phyloP scores from a whole-genome alignment of 2,329 filamentous ascomycete genomes.

The Pseudocercospora pini-densiflorae region DNA sequence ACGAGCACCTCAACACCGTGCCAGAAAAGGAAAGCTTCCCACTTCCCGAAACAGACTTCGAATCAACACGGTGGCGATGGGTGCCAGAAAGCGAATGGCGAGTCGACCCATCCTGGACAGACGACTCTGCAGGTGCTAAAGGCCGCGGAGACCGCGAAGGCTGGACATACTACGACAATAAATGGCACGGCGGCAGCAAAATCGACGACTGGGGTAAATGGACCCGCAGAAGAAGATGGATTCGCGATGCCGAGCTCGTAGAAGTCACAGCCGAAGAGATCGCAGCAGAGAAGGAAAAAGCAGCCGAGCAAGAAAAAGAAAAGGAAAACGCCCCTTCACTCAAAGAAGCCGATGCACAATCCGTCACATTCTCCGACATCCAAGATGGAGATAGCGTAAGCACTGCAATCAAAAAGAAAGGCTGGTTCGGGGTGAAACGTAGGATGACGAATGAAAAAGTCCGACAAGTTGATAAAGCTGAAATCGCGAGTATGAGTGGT shows the following conservation, averaged over 20 bases:
- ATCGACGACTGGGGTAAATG: conserved; percentile 95
- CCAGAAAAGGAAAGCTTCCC: conserved; percentile 74
- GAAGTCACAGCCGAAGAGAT: conserved; percentile 58
- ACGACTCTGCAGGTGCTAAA: conserved; percentile 36
- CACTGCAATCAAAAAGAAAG: conserved; percentile 31
- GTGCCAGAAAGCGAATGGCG: conserved; percentile 83
- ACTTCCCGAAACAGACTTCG: conserved; percentile 68
- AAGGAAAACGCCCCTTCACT: background rate
- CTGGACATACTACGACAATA: conserved; percentile 99
- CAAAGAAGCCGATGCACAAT: conserved; percentile 16
- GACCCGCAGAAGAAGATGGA: conserved; percentile 93
- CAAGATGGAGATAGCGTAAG: conserved; percentile 27
- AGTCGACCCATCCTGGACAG: conserved; percentile 73
- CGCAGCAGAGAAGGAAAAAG: conserved; percentile 15
- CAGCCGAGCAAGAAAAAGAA: conserved; percentile 3
- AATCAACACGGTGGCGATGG: conserved; percentile 75
- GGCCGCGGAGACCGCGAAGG: conserved; percentile 65
- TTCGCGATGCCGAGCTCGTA: conserved; percentile 91
- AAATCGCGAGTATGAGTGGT: conserved; percentile 29
- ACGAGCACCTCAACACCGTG: conserved; percentile 86
- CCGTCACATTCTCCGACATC: conserved; percentile 20
- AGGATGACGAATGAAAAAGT: conserved; percentile 25
- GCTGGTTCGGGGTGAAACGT: conserved; percentile 33
- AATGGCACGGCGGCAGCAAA: conserved; percentile 90
- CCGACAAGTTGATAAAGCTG: conserved; percentile 27